phyloP scores from a whole-genome alignment of 768 basidiomycete species.

The Cyathus striatus region DNA sequence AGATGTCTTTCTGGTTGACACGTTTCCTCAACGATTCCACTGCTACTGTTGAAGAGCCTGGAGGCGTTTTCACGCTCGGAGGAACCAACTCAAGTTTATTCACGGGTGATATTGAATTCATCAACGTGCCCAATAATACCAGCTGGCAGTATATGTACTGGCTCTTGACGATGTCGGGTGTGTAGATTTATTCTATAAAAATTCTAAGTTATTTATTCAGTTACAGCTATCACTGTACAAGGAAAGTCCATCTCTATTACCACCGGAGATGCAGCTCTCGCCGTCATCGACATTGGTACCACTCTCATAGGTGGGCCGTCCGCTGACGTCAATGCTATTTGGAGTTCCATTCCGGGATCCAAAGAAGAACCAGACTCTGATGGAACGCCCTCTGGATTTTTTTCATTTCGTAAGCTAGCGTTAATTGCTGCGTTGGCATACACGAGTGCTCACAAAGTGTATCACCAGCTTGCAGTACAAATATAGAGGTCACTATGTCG shows the following conservation, averaged over 20 bases:
- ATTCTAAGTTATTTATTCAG: too few relatives aligned
- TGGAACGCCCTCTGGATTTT: too few relatives aligned
- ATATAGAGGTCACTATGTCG: constrained; percentile 52
- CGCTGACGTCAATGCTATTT: too few relatives aligned
- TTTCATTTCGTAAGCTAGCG: too few relatives aligned
- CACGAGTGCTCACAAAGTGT: constrained; percentile 1
- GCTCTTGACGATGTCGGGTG: constrained; percentile 52
- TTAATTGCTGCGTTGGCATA: not conserved
- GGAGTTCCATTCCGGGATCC: too few relatives aligned
- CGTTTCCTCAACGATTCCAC: constrained; percentile 35
- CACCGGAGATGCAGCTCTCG: too few relatives aligned
- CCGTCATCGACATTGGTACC: constrained; percentile 96
- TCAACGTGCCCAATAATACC: constrained; percentile 36
- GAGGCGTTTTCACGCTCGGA: too few relatives aligned
- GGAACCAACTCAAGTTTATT: too few relatives aligned
- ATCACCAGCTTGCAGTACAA: too few relatives aligned
- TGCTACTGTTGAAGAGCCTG: constrained; percentile 36
- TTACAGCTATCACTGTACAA: too few relatives aligned
- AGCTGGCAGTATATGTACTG: constrained; percentile 55
- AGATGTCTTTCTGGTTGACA: constrained; percentile 64
- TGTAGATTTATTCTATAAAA: constrained; percentile 14
- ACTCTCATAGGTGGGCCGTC: constrained; percentile 88
- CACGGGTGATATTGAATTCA: too few relatives aligned
- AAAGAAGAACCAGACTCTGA: constrained; percentile 19
- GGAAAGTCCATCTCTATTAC: too few relatives aligned